phyloP scores from a whole-genome alignment of 306 rosid species.

The barrel medic (Medicago truncatula) region DNA sequence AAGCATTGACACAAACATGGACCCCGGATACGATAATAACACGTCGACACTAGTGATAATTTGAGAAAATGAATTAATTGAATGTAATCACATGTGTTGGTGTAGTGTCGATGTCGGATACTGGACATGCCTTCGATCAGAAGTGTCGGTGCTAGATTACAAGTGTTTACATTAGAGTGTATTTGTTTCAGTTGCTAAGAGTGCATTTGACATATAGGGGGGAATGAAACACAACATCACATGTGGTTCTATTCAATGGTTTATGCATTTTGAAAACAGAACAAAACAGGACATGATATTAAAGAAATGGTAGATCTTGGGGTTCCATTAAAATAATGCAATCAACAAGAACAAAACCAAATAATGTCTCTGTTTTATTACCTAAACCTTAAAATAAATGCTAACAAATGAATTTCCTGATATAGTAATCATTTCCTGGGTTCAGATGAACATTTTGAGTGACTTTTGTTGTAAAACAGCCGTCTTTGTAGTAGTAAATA shows the following conservation, averaged over 20 bases:
- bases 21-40: too few species aligned
- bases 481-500: conserved; percentile 1
- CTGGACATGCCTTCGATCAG: too few species aligned
- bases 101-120: too few species aligned
- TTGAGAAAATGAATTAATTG: too few species aligned
- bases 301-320: background rate
- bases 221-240: background rate
- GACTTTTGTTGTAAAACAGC: background rate
- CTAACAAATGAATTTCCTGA: too few species aligned
- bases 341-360: background rate
- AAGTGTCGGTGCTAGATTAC: too few species aligned
- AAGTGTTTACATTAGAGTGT: background rate
- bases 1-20: too few species aligned
- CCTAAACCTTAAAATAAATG: background rate
- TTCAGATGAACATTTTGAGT: background rate
- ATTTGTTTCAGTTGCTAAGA: background rate
- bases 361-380: background rate
- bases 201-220: background rate
- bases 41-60: too few species aligned
- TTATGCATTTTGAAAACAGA: background rate
- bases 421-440: background rate
- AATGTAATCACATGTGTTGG: too few species aligned
- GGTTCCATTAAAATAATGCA: background rate
- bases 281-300: background rate
- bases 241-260: background rate